A percentile compares a stretch with the other conserved stretches of the same genome.
These are phyloP conservation scores for Leptographium wingfieldii DNA, from an alignment of 2,329 filamentous ascomycete genomes.

Conservation along the genomic window DNA sequence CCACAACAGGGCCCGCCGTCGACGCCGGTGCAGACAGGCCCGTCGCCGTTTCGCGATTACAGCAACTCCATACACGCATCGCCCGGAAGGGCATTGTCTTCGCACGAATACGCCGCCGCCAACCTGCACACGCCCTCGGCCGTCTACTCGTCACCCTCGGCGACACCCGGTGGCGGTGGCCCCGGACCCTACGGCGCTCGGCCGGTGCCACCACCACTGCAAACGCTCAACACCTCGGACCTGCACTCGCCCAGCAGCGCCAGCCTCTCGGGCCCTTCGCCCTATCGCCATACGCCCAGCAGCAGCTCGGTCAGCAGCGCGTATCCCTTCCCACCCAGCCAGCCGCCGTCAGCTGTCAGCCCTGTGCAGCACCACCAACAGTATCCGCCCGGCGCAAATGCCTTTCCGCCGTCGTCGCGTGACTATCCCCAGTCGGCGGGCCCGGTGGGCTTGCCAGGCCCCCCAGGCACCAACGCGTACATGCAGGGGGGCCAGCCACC, in stretches of 20 bases:
- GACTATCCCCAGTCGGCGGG: constrained; percentile 29
- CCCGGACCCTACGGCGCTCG: constrained; percentile 29
- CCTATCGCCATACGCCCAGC: constrained; percentile 37
- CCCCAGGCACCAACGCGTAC: constrained; percentile 22
- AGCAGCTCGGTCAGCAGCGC: constrained; percentile 25
- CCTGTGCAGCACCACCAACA: constrained; percentile 35
- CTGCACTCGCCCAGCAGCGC: constrained; percentile 35
- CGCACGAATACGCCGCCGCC: constrained; percentile 28
- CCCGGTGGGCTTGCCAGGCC: too few relatives aligned
- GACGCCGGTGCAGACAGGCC: constrained; percentile 28
- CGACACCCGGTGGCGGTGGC: constrained; percentile 11
- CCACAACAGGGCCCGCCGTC: constrained; percentile 9
- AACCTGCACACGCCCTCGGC: constrained; percentile 19
- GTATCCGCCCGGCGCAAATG: constrained; percentile 26
- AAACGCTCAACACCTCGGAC: constrained; percentile 29
- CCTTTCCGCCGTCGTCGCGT: constrained; percentile 24
- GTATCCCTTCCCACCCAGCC: constrained; percentile 30
- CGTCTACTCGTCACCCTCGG: constrained; percentile 24
- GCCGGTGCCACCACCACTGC: constrained; percentile 31
- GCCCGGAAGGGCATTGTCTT: constrained; percentile 28
- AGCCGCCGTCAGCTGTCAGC: constrained; percentile 29
- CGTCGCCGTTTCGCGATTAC: constrained; percentile 40
- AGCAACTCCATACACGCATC: constrained; percentile 34
- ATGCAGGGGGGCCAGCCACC: constrained; percentile 21
- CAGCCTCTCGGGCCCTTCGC: constrained; percentile 30